Percentiles rank a stretch among this genome's conserved stretches.
phyloP scores from a whole-genome alignment of 2,329 filamentous ascomycete species.

The Stemphylium beticola region DNA sequence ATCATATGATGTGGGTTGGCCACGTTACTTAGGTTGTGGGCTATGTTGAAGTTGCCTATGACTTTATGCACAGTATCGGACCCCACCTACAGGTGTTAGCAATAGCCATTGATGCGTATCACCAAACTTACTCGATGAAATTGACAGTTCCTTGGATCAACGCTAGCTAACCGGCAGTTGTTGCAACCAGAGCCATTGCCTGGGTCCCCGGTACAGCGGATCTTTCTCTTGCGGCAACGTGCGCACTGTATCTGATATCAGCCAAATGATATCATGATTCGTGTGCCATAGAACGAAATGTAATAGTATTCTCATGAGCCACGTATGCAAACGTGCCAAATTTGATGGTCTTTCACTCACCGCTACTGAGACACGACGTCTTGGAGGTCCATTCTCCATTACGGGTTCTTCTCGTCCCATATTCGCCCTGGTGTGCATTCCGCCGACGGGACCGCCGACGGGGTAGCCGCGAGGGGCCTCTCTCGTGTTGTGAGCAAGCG shows the following conservation, averaged over 20 bases:
- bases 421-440: constrained; percentile 14
- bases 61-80: constrained; percentile 35
- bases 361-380: constrained; percentile 58
- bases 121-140: constrained; percentile 73
- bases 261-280: not conserved
- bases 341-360: constrained; percentile 30
- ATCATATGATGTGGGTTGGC: constrained; percentile 27
- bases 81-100: constrained; percentile 38
- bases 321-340: not conserved
- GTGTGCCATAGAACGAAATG: not conserved
- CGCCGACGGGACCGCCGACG: constrained; percentile 29
- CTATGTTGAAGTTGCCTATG: constrained; percentile 26
- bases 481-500: constrained; percentile 26
- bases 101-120: not conserved
- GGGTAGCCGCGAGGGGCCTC: constrained; percentile 35
- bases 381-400: constrained; percentile 46
- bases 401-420: constrained; percentile 30
- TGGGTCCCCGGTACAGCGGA: constrained; percentile 87
- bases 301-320: not conserved
- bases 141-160: constrained; percentile 67
- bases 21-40: constrained; percentile 24
- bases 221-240: constrained; percentile 91
- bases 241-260: constrained; percentile 67
- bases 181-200: constrained; percentile 78
- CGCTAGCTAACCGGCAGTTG: constrained; percentile 79